phyloP scores from a whole-genome alignment of 176 grass and related monocot genomes.

The Hyparrhenia diplandra region DNA sequence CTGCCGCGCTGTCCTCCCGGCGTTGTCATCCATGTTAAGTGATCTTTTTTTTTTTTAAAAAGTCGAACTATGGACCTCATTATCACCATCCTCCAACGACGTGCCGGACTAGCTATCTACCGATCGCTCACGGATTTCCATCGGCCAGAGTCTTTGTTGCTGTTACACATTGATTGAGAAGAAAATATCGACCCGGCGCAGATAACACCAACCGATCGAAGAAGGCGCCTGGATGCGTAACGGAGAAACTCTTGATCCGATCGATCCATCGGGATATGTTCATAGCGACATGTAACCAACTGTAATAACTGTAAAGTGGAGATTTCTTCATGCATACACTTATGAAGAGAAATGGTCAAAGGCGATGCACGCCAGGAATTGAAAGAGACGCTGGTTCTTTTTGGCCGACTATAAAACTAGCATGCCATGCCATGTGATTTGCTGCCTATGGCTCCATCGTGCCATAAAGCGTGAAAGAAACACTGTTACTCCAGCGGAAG shows the following conservation, averaged over 20 bases:
- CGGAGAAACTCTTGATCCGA: background rate
- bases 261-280: background rate
- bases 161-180: background rate
- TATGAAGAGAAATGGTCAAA: background rate
- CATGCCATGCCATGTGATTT: background rate
- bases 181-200: no score
- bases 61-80: no score
- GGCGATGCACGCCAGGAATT: background rate
- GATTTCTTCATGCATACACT: background rate
- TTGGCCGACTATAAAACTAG: background rate
- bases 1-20: no score
- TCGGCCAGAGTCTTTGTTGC: background rate
- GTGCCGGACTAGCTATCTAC: background rate
- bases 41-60: no score
- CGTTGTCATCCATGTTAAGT: no score
- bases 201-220: no score
- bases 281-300: slow-evolving; percentile 34
- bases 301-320: background rate
- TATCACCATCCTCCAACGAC: background rate
- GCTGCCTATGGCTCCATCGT: background rate
- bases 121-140: background rate
- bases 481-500: background rate
- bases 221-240: background rate
- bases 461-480: background rate
- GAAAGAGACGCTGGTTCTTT: background rate